Base-by-base conservation (phyloP, 2,329 filamentous ascomycete genomes). In the Xylariomycetidae sp. region DNA sequence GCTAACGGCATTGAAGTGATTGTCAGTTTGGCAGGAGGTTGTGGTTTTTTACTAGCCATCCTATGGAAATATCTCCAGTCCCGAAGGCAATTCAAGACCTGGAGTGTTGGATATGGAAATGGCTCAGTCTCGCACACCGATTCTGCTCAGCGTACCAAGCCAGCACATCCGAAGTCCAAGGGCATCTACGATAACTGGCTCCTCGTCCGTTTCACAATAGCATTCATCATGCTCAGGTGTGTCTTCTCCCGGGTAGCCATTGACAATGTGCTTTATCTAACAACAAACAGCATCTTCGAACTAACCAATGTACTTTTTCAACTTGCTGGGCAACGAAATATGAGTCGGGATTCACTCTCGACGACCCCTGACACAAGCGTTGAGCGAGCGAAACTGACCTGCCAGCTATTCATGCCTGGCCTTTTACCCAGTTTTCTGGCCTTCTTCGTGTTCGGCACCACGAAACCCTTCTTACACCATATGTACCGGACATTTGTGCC, bases 131-230 rank as follows among this genome's bases (percentile, higher is more conserved):
- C 8, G 20, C 8, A 8, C 8, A 8, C 8, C 20, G n/a, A 23
- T 8, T n/a, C 8, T n/a, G n/a, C 20, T 8, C 8, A 23, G 20
- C 8, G 20, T n/a, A n/a, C n/a, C n/a, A 23, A 23, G n/a, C 20
- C 20, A 23, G 8, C 20, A 23, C 20, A n/a, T 23, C 20, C 20
- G 3, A 12, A 31, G 8, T 25, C 13, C 11, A 33, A 29, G 6
- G 31, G 37, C 33, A 23, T 23, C n/a, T 23, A 23, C 20, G 20
- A 23, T n/a, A 8, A n/a, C 8, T 23, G 20, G 20, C 20, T 23
- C 20, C 8, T 23, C 8, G n/a, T 23, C 20, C 20, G 20, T 8
- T 23, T 23, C n/a, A 23, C 8, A 8, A n/a, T 23, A n/a, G 20
- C 8, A 8, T 23, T 23, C n/a, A 8, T 23, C 8, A 23, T 23